Evolutionary conservation across 106 monocot species (phyloP).

Genomic region (Agapanthus africanus): DNA sequence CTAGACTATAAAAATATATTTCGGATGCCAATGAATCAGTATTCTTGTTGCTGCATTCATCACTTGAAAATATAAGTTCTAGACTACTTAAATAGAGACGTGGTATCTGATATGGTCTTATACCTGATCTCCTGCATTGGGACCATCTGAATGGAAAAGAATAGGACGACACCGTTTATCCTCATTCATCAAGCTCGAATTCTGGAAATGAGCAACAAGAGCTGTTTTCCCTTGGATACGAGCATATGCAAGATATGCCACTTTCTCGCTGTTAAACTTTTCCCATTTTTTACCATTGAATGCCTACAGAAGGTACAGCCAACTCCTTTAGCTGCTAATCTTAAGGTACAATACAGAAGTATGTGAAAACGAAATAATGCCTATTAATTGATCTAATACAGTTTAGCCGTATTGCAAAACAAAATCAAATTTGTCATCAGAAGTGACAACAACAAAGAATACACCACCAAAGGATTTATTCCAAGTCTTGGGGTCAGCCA

Average conservation of each 20-base stretch:
- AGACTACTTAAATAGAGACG: no score
- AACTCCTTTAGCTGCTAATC: slow-evolving; percentile 4
- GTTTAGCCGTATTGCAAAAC: background rate
- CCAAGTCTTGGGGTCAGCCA: background rate
- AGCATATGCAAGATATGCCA: slow-evolving; percentile 77
- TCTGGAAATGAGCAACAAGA: slow-evolving; percentile 76
- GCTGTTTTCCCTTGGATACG: slow-evolving; percentile 74
- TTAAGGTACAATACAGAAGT: background rate
- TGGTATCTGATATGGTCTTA: no score
- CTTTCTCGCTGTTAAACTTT: slow-evolving; percentile 83
- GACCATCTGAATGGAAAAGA: slow-evolving; percentile 68
- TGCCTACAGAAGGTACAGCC: slow-evolving; percentile 25
- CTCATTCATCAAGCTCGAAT: slow-evolving; percentile 87
- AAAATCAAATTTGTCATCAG: background rate
- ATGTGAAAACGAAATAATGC: background rate
- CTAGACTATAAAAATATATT: no score
- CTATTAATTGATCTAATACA: background rate
- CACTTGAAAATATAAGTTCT: no score
- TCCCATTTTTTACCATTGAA: slow-evolving; percentile 89
- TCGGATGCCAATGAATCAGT: no score
- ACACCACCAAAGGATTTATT: background rate
- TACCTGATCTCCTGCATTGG: slow-evolving; percentile 90
- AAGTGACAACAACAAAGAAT: background rate
- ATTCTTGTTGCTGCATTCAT: no score
- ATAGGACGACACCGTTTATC: slow-evolving; percentile 80